These are phyloP conservation scores for Hibiscus tridactylites DNA, from an alignment of 345 rosid species.

Conservation along the genomic window DNA sequence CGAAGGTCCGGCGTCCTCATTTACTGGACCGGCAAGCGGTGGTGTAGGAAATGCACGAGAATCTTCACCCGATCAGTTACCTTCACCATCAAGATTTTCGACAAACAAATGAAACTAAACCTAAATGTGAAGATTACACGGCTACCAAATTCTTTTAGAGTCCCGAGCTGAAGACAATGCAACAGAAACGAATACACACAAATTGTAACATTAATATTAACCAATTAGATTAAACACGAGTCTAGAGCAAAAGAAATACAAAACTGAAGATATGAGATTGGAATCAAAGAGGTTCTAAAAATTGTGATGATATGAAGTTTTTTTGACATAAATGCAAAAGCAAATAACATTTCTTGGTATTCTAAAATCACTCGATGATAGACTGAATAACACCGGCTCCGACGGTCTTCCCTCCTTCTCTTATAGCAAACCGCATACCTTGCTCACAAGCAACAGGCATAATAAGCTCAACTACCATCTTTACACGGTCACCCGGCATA, in stretches of 20 bases:
- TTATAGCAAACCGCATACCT: conserved; percentile 95
- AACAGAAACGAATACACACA: neutral
- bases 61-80: neutral
- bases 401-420: conserved; percentile 95
- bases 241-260: conserved; percentile 25
- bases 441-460: conserved; percentile 89
- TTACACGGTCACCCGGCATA: conserved; percentile 93
- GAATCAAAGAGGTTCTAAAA: conserved; percentile 15
- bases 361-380: conserved; percentile 39
- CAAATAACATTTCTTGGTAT: conserved; percentile 2
- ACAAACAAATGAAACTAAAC: too few species aligned
- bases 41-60: conserved; percentile 22
- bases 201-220: conserved; percentile 24
- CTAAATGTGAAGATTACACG: too few species aligned
- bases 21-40: conserved; percentile 32
- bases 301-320: conserved; percentile 21
- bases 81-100: too few species aligned
- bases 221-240: conserved; percentile 23
- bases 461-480: conserved; percentile 85
- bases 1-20: conserved; percentile 15
- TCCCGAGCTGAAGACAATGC: neutral
- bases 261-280: conserved; percentile 35
- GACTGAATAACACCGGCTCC: conserved; percentile 93
- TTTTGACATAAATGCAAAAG: conserved; percentile 17
- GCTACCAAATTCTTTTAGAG: too few species aligned